Conservation (phyloP, 164 flowering plant species). For the Liquidambar formosana region DNA sequence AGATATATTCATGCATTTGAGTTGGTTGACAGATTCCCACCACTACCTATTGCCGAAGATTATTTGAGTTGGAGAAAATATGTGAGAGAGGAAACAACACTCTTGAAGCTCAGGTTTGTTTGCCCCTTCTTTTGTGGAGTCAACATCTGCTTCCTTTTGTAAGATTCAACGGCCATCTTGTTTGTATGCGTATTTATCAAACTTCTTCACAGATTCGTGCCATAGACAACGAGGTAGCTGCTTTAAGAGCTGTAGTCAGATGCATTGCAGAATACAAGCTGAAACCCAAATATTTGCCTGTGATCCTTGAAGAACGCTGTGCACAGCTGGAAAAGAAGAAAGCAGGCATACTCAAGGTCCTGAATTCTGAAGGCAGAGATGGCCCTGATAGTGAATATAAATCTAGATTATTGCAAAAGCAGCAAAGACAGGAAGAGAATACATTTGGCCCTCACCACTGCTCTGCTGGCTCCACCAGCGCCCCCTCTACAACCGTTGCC, state of each 20-base stretch:
- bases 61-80: background rate
- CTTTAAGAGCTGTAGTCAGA: background rate
- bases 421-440: no score
- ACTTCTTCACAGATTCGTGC: background rate
- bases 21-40: conserved; percentile 8
- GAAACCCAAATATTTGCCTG: background rate
- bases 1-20: conserved; percentile 13
- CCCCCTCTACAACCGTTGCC: no score
- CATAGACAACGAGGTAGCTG: background rate
- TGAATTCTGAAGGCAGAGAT: background rate
- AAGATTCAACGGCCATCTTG: no score
- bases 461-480: no score
- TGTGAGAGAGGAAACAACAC: background rate
- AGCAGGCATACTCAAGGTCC: background rate
- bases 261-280: conserved; percentile 5
- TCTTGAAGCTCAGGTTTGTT: background rate
- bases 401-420: no score
- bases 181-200: background rate
- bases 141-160: background rate
- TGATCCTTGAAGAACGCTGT: conserved; percentile 1
- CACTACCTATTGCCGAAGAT: background rate
- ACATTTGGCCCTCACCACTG: no score
- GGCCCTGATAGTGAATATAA: background rate
- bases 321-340: conserved; percentile 7
- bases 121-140: background rate